phyloP scores from a whole-genome alignment of 2,329 filamentous ascomycete species.

The Fusarium pseudoanthophilum region DNA sequence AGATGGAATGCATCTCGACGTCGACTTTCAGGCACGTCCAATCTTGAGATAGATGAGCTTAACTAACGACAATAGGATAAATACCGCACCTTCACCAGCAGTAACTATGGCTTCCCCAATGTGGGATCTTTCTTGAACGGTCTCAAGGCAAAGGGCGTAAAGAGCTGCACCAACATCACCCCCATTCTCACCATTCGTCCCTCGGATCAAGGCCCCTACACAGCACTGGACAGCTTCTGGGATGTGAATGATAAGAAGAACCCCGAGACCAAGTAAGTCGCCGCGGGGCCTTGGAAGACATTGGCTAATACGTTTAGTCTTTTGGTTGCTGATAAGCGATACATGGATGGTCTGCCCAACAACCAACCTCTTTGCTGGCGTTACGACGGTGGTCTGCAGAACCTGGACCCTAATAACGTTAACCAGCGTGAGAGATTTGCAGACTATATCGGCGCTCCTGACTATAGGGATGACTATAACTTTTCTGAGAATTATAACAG shows the following conservation, averaged over 20 bases:
- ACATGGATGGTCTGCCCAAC: background rate
- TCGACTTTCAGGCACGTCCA: background rate
- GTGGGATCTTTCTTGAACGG: background rate
- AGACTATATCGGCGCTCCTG: background rate
- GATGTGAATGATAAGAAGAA: background rate
- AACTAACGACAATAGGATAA: background rate
- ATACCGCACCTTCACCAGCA: background rate
- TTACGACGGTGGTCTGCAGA: background rate
- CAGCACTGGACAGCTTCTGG: background rate
- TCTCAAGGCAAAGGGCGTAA: background rate
- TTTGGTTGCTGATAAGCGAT: background rate
- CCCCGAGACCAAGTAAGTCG: background rate
- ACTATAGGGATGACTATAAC: background rate
- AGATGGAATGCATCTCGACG: background rate
- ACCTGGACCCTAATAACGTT: background rate
- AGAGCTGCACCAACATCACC: background rate
- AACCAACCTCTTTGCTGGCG: slow-evolving; percentile 3
- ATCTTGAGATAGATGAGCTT: accelerated
- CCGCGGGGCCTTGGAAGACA: accelerated
- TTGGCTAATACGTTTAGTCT: accelerated
- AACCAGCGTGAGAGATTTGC: background rate
- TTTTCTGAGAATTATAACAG: background rate
- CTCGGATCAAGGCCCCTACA: background rate
- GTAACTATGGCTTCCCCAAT: background rate
- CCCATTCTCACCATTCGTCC: slow-evolving; percentile 2